Conservation (phyloP, 352 stramenopile genomes). For the Hyaloperonospora arabidopsidis region DNA sequence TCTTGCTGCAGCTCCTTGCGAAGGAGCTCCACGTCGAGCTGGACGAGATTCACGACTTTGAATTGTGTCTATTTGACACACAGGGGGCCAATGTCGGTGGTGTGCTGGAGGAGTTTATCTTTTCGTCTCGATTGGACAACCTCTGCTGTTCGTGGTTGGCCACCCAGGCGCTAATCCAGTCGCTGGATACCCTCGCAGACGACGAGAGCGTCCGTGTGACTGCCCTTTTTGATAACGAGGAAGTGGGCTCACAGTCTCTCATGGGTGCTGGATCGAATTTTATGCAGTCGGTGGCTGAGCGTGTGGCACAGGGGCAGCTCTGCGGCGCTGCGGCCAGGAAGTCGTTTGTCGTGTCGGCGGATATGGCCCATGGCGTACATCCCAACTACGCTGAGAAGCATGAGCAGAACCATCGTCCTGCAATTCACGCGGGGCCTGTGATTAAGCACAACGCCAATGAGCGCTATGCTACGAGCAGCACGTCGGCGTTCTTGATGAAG, state of each 20-base stretch:
- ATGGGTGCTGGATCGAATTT: constrained; percentile 84
- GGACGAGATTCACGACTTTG: constrained; percentile 93
- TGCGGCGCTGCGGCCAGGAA: constrained; percentile 49
- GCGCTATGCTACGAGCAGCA: constrained; percentile 92
- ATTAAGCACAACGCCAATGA: constrained; percentile 99
- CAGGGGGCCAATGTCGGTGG: constrained; percentile 90
- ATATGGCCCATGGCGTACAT: constrained; percentile 97
- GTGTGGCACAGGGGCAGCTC: constrained; percentile 53
- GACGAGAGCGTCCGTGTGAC: constrained; percentile 87
- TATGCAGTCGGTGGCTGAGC: constrained; percentile 52
- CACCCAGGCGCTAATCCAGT: constrained; percentile 77
- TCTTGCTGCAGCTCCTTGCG: constrained; percentile 90
- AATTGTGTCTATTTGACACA: constrained; percentile 94
- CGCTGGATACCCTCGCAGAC: constrained; percentile 54
- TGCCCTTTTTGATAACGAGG: constrained; percentile 97
- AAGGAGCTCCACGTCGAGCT: constrained; percentile 79
- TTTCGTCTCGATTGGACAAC: constrained; percentile 95
- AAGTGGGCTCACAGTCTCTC: constrained; percentile 89
- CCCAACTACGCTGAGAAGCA: constrained; percentile 96
- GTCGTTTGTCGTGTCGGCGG: constrained; percentile 86
- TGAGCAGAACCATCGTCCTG: constrained; percentile 88
- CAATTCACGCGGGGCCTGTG: constrained; percentile 91
- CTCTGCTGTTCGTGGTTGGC: constrained; percentile 92
- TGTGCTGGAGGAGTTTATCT: constrained; percentile 92
- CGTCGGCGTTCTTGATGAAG: constrained; percentile 89